Base-by-base conservation (phyloP, 495 filamentous ascomycete species). In the Rhypophila decipiens region DNA sequence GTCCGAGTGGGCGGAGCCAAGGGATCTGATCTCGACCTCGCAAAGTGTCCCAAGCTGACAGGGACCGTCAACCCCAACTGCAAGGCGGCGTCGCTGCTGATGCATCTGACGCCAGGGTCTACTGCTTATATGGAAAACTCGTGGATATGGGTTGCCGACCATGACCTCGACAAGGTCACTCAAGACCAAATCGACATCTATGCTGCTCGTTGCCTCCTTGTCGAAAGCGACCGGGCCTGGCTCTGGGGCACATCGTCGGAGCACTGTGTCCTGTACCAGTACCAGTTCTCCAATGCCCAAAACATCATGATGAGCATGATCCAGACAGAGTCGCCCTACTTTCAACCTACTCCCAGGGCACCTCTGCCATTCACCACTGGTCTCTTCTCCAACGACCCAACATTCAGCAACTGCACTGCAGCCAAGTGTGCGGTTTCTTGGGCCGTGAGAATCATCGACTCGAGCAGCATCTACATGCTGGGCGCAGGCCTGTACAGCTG, bases 121-220 rank as follows among this genome's bases (percentile, higher is more conserved):
- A 80, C 75, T 21, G 76, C 81, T 5, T 93, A 95, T 61, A 61
- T 94, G 21, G 88, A 95, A 65, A 95, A 95, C 62, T 77, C 77
- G 39, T 95, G 89, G 90, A 82, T 84, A 59, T 96, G 89, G 90
- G 86, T 87, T 18, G 78, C 87, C 0, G 90, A 95, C 61, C 89
- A 95, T 68, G 86, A 88, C 51, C 79, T 91, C 34, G 89, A 95
- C 36, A 39, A 50, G 5, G 22, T 35, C 3, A 19, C 43, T 24
- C 13, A 44, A 53, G 79, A 84, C 65, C 88, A 95, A 63, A 82
- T 93, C 66, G 83, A 87, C 63, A 75, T 96, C 46, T 95, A 79
- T 70, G 90, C 84, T 48, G 89, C 86, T 27, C 83, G 90, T 43
- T 88, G 88, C 49, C 70, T 90, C 10, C 71, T 89, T 23, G 69